Evolutionary conservation across 2,329 filamentous ascomycete genomes (phyloP), one percentile per base, ranked within the genome.

Genomic region (Trichoderma aggressivum): DNA sequence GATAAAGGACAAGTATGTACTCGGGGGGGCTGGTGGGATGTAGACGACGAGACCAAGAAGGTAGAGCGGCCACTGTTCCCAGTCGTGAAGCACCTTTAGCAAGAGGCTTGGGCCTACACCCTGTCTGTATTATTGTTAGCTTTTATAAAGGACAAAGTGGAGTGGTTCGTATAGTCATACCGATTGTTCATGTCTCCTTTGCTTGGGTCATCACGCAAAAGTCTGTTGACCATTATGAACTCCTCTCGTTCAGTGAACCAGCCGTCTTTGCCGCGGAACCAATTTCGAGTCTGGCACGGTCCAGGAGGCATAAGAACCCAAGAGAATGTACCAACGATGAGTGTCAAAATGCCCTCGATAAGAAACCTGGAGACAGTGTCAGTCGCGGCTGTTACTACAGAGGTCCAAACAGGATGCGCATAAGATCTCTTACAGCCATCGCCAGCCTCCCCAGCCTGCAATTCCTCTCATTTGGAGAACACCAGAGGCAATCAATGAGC

Each of bases 211-310:
- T 90, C 88, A 3, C 88, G 84, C 12, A 83, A 75, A 2, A 83
- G 77, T 0, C 89, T 82, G 71, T 89, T 90, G n/a, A 89, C 87
- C 21, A 89, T 82, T 66, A 89, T 89, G 43, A 80, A 78, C 71
- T 87, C 84, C 73, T 89, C 86, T 12, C 75, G 82, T 64, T 85
- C 84, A n/a, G 77, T 85, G 78, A 89, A 89, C 87, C 88, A 89
- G 5, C 85, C 82, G n/a, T 74, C 55, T 39, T 83, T 83, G 18
- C 87, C 87, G 12, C 87, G 84, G 75, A 87, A 87, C 85, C 86
- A 88, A 59, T 82, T 86, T 55, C 82, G 83, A 0, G 88, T 90
- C 72, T 86, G 83, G 8, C 80, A 82, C 1, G 84, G 84, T 0
- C 83, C 82, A 0, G 84, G 80, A 0, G 83, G 83, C 81, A 86